Percentiles rank a stretch among this genome's conserved stretches.
These are phyloP conservation scores for Thielaviopsis populi DNA, from an alignment of 2,329 filamentous ascomycete species.

Conservation along the genomic window DNA sequence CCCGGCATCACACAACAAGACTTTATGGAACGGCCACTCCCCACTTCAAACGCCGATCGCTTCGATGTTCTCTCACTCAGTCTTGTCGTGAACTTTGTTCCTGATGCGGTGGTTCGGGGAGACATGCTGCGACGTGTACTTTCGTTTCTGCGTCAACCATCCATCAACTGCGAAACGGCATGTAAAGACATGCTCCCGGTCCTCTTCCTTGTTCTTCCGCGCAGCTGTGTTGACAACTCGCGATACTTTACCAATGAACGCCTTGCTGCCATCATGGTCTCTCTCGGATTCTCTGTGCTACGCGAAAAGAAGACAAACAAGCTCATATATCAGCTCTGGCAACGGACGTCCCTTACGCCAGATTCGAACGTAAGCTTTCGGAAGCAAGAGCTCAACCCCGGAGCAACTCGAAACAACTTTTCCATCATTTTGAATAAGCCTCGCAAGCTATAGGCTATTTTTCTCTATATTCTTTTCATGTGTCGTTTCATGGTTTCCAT, in stretches of 20 bases:
- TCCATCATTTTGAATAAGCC: conserved; percentile 48
- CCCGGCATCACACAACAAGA: conserved; percentile 74
- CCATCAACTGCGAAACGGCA: conserved; percentile 11
- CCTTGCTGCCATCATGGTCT: conserved; percentile 57
- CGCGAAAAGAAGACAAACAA: conserved; percentile 64
- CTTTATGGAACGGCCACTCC: conserved; percentile 79
- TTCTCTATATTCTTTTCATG: neutral
- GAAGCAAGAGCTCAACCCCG: conserved; percentile 66
- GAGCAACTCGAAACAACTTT: conserved; percentile 76
- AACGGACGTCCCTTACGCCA: conserved; percentile 25
- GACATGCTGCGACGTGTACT: conserved; percentile 71
- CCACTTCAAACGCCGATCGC: conserved; percentile 40
- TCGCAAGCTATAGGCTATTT: neutral
- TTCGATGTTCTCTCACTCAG: conserved; percentile 91
- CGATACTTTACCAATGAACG: conserved; percentile 66
- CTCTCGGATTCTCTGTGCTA: conserved; percentile 54
- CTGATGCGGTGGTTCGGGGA: conserved; percentile 57
- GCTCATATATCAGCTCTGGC: conserved; percentile 83
- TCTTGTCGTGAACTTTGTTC: conserved; percentile 87
- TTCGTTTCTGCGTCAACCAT: conserved; percentile 44
- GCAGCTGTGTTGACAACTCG: conserved; percentile 78
- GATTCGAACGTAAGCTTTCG: conserved; percentile 31
- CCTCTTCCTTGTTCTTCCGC: conserved; percentile 78
- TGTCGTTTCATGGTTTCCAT: neutral
- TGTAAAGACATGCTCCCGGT: conserved; percentile 39